A percentile compares a stretch with the other conserved stretches of the same genome.
These are phyloP conservation scores for Phytophthora boehmeriae DNA, from an alignment of 352 stramenopile genomes.

Conservation along the genomic window DNA sequence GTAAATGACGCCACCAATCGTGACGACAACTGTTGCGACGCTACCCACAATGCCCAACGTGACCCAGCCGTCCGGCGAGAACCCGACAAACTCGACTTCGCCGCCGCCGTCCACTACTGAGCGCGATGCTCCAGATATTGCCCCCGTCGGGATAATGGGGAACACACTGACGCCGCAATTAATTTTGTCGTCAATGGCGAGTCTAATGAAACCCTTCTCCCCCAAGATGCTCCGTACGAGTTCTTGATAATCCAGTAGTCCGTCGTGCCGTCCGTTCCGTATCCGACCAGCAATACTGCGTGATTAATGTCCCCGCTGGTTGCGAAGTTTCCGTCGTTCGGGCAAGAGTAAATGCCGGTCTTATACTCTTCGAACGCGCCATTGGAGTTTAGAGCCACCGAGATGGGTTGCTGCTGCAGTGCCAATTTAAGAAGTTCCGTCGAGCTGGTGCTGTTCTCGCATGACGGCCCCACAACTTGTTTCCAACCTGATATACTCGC, in stretches of 20 bases:
- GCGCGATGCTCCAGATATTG: conserved; percentile 46
- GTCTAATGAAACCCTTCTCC: conserved; percentile 66
- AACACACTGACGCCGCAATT: conserved; percentile 85
- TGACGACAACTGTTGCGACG: conserved; percentile 42
- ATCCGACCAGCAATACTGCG: conserved; percentile 76
- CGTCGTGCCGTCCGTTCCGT: conserved; percentile 46
- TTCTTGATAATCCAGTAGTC: conserved; percentile 88
- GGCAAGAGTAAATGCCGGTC: conserved; percentile 71
- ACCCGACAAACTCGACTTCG: conserved; percentile 39
- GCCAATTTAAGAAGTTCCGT: conserved; percentile 69
- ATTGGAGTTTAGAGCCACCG: conserved; percentile 81
- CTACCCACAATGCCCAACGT: conserved; percentile 27
- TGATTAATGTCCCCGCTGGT: conserved; percentile 71
- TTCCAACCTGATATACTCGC: conserved; percentile 74
- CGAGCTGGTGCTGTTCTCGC: conserved; percentile 53
- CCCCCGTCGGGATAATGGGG: conserved; percentile 65
- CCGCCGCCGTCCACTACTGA: conserved; percentile 59
- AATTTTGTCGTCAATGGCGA: conserved; percentile 73
- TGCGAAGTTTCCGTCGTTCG: conserved; percentile 71
- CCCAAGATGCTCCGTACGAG: conserved; percentile 78
- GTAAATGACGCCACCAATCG: conserved; percentile 38
- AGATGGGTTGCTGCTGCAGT: conserved; percentile 74
- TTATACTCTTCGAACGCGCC: conserved; percentile 84
- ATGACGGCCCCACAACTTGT: conserved; percentile 68
- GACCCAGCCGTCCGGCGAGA: conserved; percentile 43